These are phyloP conservation scores for Nicotiana otophora DNA, from an alignment of 257 asterid species.

Conservation along the genomic window DNA sequence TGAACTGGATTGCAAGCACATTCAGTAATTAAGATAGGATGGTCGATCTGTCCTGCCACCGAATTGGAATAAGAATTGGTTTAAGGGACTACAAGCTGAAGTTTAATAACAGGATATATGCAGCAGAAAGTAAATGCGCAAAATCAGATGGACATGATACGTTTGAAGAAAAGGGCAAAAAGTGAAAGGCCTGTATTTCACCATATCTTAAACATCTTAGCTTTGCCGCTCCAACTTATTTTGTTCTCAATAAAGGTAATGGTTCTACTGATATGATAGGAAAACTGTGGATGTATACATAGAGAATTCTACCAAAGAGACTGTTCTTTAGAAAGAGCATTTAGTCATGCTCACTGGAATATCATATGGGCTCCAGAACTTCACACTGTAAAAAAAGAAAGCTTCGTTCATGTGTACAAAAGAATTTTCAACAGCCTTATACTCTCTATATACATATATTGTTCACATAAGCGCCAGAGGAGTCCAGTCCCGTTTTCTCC, in stretches of 20 bases:
- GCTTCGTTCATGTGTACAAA: neutral
- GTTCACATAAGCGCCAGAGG: neutral
- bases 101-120: neutral
- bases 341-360: neutral
- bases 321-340: neutral
- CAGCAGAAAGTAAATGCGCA: constrained; percentile 2
- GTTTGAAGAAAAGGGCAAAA: neutral
- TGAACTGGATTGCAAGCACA: constrained; percentile 94
- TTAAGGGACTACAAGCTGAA: constrained; percentile 2
- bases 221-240: neutral
- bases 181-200: neutral
- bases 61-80: constrained; percentile 9
- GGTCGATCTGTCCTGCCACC: constrained; percentile 74
- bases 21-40: constrained; percentile 93
- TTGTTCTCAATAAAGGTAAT: neutral
- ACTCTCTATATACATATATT: neutral
- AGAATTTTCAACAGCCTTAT: neutral
- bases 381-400: neutral
- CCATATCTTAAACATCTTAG: neutral
- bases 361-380: neutral
- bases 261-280: neutral
- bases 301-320: neutral
- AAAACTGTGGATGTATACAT: neutral
- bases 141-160: neutral
- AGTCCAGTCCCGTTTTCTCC: neutral